phyloP scores from a whole-genome alignment of 148 eudicot species.

The Vaccinium myrtillus region DNA sequence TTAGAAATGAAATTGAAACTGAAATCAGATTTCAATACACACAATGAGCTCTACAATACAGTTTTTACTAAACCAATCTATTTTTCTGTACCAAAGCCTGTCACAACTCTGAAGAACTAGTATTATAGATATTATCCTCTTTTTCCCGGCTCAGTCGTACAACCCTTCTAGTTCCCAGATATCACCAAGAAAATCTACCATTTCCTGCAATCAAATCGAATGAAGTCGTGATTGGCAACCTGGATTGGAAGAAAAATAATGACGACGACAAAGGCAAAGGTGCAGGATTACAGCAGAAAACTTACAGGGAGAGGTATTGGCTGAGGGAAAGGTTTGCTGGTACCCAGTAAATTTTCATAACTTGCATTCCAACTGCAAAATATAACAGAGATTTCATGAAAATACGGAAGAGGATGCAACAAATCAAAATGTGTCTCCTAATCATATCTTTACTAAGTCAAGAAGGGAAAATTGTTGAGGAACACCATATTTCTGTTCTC shows the following conservation, averaged over 20 bases:
- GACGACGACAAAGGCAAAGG: background rate
- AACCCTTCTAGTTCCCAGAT: conserved; percentile 61
- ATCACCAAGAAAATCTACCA: conserved; percentile 57
- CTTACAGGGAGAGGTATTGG: conserved; percentile 66
- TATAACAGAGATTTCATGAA: background rate
- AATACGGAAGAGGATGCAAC: background rate
- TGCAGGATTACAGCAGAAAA: conserved; percentile 7
- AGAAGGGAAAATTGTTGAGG: background rate
- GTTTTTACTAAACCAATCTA: background rate
- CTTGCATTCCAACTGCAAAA: conserved; percentile 64
- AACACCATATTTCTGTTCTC: background rate
- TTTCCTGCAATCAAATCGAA: conserved; percentile 31
- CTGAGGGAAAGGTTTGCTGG: conserved; percentile 61
- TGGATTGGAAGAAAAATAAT: background rate
- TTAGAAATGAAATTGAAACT: background rate
- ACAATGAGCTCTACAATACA: conserved; percentile 1
- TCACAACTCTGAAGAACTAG: background rate
- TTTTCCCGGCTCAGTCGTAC: conserved; percentile 32
- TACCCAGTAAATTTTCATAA: conserved; percentile 70
- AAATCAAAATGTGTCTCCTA: background rate
- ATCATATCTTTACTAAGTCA: background rate
- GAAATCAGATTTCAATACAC: background rate
- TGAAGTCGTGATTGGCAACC: background rate
- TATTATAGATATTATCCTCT: background rate
- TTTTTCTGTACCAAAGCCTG: background rate